These are phyloP conservation scores for Arthroderma sp. DNA, from an alignment of 2,329 filamentous ascomycete genomes.

Conservation along the genomic window DNA sequence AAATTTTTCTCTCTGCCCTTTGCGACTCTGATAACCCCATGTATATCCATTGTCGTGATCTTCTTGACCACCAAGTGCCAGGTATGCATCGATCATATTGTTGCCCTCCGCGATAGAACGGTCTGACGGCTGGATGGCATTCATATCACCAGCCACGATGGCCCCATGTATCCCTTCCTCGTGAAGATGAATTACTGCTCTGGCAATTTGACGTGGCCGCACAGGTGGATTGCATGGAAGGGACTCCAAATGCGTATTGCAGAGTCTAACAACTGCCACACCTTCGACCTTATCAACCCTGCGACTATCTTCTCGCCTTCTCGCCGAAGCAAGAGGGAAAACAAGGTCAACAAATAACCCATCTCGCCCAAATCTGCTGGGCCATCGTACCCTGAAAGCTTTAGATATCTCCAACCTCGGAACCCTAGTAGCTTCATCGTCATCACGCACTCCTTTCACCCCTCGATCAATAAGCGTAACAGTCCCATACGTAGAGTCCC, in stretches of 20 bases:
- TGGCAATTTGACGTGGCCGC: conserved; percentile 36
- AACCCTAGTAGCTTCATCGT: conserved; percentile 15
- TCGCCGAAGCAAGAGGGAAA: neutral
- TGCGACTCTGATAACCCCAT: conserved; percentile 41
- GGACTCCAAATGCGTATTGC: conserved; percentile 47
- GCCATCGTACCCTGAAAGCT: conserved; percentile 38
- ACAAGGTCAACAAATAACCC: conserved; percentile 40
- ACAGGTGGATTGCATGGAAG: conserved; percentile 36
- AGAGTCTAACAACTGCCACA: conserved; percentile 19
- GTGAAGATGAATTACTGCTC: conserved; percentile 34
- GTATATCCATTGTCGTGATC: conserved; percentile 41
- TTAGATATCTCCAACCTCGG: conserved; percentile 27
- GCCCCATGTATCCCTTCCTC: conserved; percentile 25
- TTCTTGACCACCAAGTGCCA: conserved; percentile 39
- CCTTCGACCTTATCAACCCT: neutral
- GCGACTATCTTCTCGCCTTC: too few species aligned
- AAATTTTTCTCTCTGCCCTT: neutral
- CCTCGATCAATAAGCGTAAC: conserved; percentile 29
- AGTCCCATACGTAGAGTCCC: conserved; percentile 38
- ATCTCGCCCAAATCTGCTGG: conserved; percentile 40
- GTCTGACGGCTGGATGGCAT: conserved; percentile 45
- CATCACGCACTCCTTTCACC: neutral
- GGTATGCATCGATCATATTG: conserved; percentile 39
- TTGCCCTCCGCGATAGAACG: conserved; percentile 35
- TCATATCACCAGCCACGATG: conserved; percentile 43